Base-by-base conservation (phyloP, 306 rosid genomes). In the Trifolium repens region DNA sequence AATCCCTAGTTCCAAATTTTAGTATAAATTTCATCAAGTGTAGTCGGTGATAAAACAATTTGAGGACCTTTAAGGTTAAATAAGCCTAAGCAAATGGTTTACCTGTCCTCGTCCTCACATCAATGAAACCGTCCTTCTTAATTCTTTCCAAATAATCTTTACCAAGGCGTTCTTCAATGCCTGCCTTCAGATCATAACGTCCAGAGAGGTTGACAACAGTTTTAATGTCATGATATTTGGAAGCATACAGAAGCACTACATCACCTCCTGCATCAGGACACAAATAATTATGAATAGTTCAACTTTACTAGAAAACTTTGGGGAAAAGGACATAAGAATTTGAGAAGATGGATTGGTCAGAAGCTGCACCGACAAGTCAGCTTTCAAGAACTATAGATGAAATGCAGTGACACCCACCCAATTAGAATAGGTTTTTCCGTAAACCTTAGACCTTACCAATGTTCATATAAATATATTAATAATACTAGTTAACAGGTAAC, bases 151-250 rank as follows among this genome's bases (percentile, higher is more conserved):
- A 17, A 65, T 64, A 87, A 52, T 86, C 84, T 57, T 85, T 84
- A 42, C 92, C 96, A 50, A 88, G 77, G 72, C 88, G 89, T 69
- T 85, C 87, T 62, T 64, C 82, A 34, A 88, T 79, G 75, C 90
- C 91, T 34, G 43, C 60, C 73, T 83, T 80, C 75, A 88, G 80
- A 79, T 90, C 91, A 80, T 88, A 90, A 50, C 91, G 91, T 46
- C 96, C 92, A 24, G 92, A 92, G 79, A 84, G 37, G 82, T 90
- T 92, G 87, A 88, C 79, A 78, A 88, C 96, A 0, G 79, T 76
- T 53, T 54, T 24, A 39, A 92, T 59, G 82, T 81, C 90, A 63
- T 74, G 85, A 80, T 88, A 88, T 72, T 72, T 88, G 19, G 94
- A 87, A 59, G 96, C 87, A 84, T 88, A 90, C 5, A 88, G 86